These are phyloP conservation scores for Blastobotrys terrestris DNA, from an alignment of 805 yeast genomes.

Conservation along the genomic window DNA sequence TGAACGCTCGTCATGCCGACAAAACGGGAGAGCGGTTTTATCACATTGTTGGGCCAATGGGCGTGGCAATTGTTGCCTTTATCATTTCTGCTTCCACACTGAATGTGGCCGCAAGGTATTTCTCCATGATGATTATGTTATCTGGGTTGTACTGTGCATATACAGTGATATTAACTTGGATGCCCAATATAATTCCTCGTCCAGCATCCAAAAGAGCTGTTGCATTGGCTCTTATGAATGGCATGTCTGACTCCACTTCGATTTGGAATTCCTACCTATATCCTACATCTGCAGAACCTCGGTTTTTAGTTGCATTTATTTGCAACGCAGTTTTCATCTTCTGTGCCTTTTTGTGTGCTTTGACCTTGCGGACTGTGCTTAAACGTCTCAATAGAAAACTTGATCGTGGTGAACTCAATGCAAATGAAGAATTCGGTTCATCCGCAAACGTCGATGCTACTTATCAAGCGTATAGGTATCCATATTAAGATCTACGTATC, in stretches of 20 bases:
- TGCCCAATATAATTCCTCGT: conserved; percentile 49
- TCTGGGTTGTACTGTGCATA: conserved; percentile 51
- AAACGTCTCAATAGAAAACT: conserved; percentile 10
- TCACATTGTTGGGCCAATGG: conserved; percentile 39
- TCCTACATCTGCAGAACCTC: conserved; percentile 11
- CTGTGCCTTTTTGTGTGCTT: conserved; percentile 6
- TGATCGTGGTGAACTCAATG: conserved; percentile 12
- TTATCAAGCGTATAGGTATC: not conserved
- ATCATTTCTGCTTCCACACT: conserved; percentile 29
- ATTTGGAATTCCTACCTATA: conserved; percentile 18
- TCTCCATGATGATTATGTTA: conserved; percentile 51
- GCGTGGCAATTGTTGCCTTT: conserved; percentile 34
- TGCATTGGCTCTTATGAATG: conserved; percentile 49
- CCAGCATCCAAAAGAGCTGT: conserved; percentile 57
- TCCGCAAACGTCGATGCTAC: not conserved
- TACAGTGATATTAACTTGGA: conserved; percentile 48
- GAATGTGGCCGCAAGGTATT: conserved; percentile 51
- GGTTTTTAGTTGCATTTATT: conserved; percentile 13
- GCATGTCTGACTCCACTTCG: conserved; percentile 27
- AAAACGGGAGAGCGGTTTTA: conserved; percentile 48
- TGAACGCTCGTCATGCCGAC: conserved; percentile 53
- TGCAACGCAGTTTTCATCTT: conserved; percentile 15
- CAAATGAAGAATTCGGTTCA: conserved; percentile 12
- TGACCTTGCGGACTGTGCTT: conserved; percentile 8
- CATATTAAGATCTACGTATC: not conserved